Conservation (phyloP, 306 rosid genomes). For the Bauhinia variegata region DNA sequence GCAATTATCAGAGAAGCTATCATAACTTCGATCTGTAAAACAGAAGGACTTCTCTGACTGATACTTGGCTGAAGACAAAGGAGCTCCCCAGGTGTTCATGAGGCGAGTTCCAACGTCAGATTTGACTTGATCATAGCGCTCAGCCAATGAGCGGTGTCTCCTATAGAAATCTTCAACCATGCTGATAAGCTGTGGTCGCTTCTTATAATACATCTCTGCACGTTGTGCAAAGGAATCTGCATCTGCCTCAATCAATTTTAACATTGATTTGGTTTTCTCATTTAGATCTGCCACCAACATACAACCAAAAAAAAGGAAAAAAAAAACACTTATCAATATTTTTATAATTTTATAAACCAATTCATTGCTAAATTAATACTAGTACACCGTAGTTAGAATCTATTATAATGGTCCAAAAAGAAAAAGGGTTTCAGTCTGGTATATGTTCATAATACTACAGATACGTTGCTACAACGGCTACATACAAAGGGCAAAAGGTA, state of each 20-base stretch:
- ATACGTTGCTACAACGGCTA: conserved; percentile 38
- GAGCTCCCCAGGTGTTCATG: conserved; percentile 48
- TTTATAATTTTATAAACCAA: background rate
- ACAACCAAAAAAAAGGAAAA: too few species aligned
- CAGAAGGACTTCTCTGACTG: conserved; percentile 43
- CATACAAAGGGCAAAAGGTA: conserved; percentile 33
- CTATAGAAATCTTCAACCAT: conserved; percentile 87
- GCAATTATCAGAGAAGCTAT: conserved; percentile 58
- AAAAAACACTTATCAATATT: conserved; percentile 8
- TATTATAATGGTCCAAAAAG: too few species aligned
- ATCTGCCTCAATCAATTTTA: conserved; percentile 71
- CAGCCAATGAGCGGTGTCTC: conserved; percentile 74
- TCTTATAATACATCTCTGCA: conserved; percentile 96
- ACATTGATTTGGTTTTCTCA: conserved; percentile 69
- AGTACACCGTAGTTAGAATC: background rate
- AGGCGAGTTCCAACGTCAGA: conserved; percentile 60
- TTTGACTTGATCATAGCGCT: conserved; percentile 74
- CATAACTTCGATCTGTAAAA: conserved; percentile 50
- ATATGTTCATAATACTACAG: conserved; percentile 10
- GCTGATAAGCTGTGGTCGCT: conserved; percentile 72
- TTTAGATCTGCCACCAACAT: conserved; percentile 58
- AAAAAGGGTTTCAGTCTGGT: background rate
- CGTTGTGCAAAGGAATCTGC: conserved; percentile 89
- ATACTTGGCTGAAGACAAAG: conserved; percentile 62
- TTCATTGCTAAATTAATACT: background rate